Evolutionary conservation across 352 stramenopile genomes (phyloP).

Genomic region (Globisporangium recalcitrans): DNA sequence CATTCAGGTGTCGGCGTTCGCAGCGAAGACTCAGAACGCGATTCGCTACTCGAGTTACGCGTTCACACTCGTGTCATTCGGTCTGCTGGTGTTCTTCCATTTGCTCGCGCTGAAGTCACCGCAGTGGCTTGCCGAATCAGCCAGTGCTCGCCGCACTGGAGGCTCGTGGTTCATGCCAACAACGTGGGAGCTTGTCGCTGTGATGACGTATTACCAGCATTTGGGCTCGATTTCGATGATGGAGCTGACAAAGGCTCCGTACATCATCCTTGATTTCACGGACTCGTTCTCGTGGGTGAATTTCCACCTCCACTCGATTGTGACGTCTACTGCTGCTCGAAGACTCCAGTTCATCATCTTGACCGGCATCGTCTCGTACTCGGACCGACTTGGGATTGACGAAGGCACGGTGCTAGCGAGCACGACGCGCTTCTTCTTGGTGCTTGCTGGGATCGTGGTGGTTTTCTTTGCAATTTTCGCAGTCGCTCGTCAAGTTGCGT

Average conservation of each 20-base stretch:
- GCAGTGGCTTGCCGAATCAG: constrained; percentile 29
- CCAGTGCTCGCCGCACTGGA: constrained; percentile 7
- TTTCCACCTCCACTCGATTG: constrained; percentile 40
- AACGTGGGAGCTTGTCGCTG: constrained; percentile 58
- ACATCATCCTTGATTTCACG: constrained; percentile 68
- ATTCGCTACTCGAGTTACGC: constrained; percentile 45
- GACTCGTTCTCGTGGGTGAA: constrained; percentile 76
- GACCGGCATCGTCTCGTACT: constrained; percentile 63
- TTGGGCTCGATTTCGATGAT: constrained; percentile 67
- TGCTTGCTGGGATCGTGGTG: constrained; percentile 30
- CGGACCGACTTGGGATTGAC: constrained; percentile 55
- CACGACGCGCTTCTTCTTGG: constrained; percentile 42
- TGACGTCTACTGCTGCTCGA: constrained; percentile 27
- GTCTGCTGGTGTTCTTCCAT: constrained; percentile 57
- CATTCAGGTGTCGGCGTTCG: constrained; percentile 42
- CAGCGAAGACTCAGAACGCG: constrained; percentile 40
- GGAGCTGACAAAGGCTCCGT: constrained; percentile 67
- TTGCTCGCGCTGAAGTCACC: constrained; percentile 42
- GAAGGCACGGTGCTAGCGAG: constrained; percentile 42
- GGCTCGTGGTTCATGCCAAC: constrained; percentile 48
- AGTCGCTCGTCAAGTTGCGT: background rate
- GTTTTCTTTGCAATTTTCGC: constrained; percentile 30
- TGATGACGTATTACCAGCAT: constrained; percentile 68
- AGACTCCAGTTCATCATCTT: constrained; percentile 48
- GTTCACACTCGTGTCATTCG: constrained; percentile 37